Percentiles rank a stretch among this genome's conserved stretches.
phyloP scores from a whole-genome alignment of 2,329 filamentous ascomycete species.

The Pseudogymnoascus sp. region DNA sequence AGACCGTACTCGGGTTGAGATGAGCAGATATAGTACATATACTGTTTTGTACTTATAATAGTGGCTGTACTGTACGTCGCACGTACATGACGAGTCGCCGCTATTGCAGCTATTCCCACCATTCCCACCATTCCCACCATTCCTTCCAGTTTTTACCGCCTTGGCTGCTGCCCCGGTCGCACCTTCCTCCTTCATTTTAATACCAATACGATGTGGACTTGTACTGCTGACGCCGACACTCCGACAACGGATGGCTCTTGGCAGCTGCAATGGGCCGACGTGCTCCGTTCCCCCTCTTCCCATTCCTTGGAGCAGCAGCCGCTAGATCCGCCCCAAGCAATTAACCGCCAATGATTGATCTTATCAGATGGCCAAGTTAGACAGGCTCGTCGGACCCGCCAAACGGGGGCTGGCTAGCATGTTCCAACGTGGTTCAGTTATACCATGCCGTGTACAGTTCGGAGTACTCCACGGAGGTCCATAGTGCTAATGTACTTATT shows the following conservation, averaged over 20 bases:
- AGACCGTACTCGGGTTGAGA: neutral
- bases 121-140: neutral
- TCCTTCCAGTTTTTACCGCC: neutral
- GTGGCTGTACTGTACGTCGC: neutral
- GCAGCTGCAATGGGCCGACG: neutral
- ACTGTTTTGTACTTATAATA: too few species aligned
- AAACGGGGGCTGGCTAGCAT: neutral
- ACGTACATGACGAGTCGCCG: neutral
- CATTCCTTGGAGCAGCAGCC: neutral
- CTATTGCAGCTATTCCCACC: neutral
- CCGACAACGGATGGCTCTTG: neutral
- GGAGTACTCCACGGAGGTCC: neutral
- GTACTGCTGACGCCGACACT: neutral
- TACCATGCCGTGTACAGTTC: neutral
- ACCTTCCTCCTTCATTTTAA: neutral
- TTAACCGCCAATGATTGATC: neutral
- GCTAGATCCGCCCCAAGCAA: neutral
- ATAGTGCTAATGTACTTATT: neutral
- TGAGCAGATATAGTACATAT: too few species aligned
- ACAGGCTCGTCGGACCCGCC: neutral
- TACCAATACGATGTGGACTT: neutral
- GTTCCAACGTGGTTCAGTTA: neutral
- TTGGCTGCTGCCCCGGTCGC: neutral
- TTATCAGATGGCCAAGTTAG: constrained; percentile 1
- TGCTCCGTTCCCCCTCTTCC: neutral